Base-by-base conservation (phyloP, 148 eudicot genomes). In the Cornus suecica region DNA sequence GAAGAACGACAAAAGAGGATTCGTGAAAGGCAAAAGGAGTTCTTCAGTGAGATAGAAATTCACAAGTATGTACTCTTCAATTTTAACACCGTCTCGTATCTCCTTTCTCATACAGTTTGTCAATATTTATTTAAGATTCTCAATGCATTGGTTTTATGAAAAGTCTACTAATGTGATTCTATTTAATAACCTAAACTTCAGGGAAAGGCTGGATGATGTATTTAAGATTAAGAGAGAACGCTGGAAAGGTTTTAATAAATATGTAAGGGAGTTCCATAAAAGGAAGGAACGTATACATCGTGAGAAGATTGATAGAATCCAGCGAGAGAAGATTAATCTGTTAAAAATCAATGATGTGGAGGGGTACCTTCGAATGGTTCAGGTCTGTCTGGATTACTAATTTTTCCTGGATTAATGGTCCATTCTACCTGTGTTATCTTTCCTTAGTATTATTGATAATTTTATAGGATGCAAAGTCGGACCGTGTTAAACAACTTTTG, bases 281-380 rank as follows among this genome's bases (percentile, higher is more conserved):
- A 91, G 86, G 80, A 95, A 92, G 89, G 99, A 95, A 78, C 82
- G 97, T 77, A 83, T 91, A 74, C 94, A 95, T 71, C 89, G 99
- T 68, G 99, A 95, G 87, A 95, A 93, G 85, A 92, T 87, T 70
- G 99, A 95, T 69, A 88, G 99, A 86, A 93, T 95, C 76, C 99
- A 95, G 81, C 94, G 99, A n/a, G 99, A 93, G 86, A 95, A 95
- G 80, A 95, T 95, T 70, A 95, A 92, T 84, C 80, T 95, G 30
- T 83, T 95, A 83, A 95, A 95, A 83, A 91, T 95, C 80, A 95
- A 95, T 86, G 99, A 95, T 71, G 99, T 95, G 82, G 99, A 95
- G 86, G 99, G 99, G 25, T 95, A 95, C 79, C 86, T 95, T 75
- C 90, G 99, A 76, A 95, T 95, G 99, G 99, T 95, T 82, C 91